These are phyloP conservation scores for Tagetes erecta DNA, from an alignment of 129 eudicot genomes.

Conservation along the genomic window DNA sequence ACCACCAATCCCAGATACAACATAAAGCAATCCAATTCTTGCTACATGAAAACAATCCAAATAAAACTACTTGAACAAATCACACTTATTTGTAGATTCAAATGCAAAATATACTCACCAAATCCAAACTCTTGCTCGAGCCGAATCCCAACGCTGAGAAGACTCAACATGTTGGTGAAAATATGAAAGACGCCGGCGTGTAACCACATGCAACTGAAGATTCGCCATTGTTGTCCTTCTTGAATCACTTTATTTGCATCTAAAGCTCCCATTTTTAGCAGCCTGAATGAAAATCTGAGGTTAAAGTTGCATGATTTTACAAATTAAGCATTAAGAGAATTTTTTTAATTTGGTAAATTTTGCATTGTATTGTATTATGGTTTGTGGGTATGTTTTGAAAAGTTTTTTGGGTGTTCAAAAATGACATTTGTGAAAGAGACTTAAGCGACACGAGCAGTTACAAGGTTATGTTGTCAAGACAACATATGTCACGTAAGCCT, in stretches of 20 bases:
- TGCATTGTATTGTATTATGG: no score
- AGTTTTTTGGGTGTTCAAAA: no score
- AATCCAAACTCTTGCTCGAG: conserved; percentile 90
- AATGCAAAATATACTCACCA: conserved; percentile 34
- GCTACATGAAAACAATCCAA: conserved; percentile 34
- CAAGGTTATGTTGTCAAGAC: no score
- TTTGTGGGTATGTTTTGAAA: no score
- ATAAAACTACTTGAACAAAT: neutral
- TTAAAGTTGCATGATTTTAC: neutral
- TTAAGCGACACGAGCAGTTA: no score
- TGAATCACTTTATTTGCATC: conserved; percentile 56
- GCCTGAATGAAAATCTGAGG: conserved; percentile 32
- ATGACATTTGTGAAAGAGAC: no score
- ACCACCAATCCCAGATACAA: conserved; percentile 75
- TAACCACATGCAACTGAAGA: conserved; percentile 71
- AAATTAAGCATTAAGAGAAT: neutral
- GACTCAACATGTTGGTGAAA: conserved; percentile 73
- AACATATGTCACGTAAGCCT: no score
- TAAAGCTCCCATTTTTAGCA: conserved; percentile 61
- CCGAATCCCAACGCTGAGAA: conserved; percentile 69
- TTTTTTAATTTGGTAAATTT: no score
- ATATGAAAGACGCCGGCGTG: conserved; percentile 84
- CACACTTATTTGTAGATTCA: neutral
- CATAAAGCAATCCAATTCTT: conserved; percentile 61
- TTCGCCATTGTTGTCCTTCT: conserved; percentile 56